Evolutionary conservation across 768 basidiomycete species (phyloP), one percentile per base, ranked within the genome.

Genomic region (Pulveroboletus sp.): DNA sequence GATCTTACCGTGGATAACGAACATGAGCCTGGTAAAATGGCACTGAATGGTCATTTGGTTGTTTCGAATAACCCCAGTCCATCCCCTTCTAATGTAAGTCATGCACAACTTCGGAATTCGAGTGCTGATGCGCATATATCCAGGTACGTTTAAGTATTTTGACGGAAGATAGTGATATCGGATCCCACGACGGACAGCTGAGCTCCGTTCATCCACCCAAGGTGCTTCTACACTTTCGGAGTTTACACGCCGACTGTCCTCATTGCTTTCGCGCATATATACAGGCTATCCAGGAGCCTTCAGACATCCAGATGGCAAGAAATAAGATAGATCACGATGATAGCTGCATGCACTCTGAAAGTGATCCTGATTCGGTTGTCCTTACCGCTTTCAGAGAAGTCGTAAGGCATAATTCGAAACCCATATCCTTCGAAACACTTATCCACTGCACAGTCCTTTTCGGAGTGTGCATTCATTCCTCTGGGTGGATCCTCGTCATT

Each of bases 261-360:
- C 43, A 8, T 47, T 38, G 8, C 46, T 59, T 37, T 47, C 39
- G 39, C 50, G 64, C 63, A 66, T 63, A 57, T 57, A 65, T 56
- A 27, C 57, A 51, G 52, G 30, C 35, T 11, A 28, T 41, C 17
- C 36, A 50, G 17, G 43, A 48, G 17, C 21, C 14, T 38, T 39
- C 44, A 13, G 43, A 50, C 39, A 47, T 28, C 11, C 49, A 40
- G 36, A 35, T 21, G 15, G 37, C 35, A 26, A 8, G 26, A 40
- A 33, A 18, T 11, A 7, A 0, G 11, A 46, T 31, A 30, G 18
- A 43, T 42, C 31, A 36, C 8, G 28, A 43, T 35, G 21, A 27
- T 17, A 9, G 3, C 6, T 32, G 27, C 33, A 11, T 33, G 15
- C 4, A 1, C 37, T 24, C 18, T 39, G 37, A 38, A 30, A 30